These are phyloP conservation scores for Macaranga tanarius DNA, from an alignment of 441 rosid species.

Conservation along the genomic window DNA sequence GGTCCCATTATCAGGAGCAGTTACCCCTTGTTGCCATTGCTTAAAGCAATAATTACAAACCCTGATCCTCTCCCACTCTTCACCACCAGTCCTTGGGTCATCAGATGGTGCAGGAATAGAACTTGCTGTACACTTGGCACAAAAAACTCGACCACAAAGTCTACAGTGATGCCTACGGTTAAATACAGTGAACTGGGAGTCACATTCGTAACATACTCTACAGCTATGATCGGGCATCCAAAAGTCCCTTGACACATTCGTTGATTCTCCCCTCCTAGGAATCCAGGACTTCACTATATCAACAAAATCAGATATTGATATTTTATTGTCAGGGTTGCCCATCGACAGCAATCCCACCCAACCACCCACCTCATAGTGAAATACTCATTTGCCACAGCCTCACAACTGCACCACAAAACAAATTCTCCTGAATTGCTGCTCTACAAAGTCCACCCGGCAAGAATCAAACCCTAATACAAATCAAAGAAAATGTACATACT, in stretches of 20 bases:
- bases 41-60: slow-evolving; percentile 89
- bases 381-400: slow-evolving; percentile 46
- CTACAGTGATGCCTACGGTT: slow-evolving; percentile 91
- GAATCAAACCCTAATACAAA: not conserved
- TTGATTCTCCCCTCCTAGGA: slow-evolving; percentile 67
- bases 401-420: slow-evolving; percentile 24
- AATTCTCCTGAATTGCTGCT: not conserved
- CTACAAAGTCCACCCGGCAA: slow-evolving; percentile 22
- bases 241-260: slow-evolving; percentile 76
- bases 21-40: slow-evolving; percentile 58
- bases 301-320: slow-evolving; percentile 59
- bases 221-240: slow-evolving; percentile 99
- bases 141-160: slow-evolving; percentile 82
- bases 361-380: slow-evolving; percentile 50
- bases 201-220: slow-evolving; percentile 91
- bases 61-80: slow-evolving; percentile 75
- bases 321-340: slow-evolving; percentile 56
- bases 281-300: slow-evolving; percentile 60
- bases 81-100: slow-evolving; percentile 43
- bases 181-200: slow-evolving; percentile 66
- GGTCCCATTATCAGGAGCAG: slow-evolving; percentile 47
- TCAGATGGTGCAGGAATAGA: slow-evolving; percentile 53
- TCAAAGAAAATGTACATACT: not conserved
- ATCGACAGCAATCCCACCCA: slow-evolving; percentile 51
- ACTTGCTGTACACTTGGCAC: slow-evolving; percentile 81